Evolutionary conservation across 148 eudicot genomes (phyloP).

Genomic region (Rhododendron simsii): DNA sequence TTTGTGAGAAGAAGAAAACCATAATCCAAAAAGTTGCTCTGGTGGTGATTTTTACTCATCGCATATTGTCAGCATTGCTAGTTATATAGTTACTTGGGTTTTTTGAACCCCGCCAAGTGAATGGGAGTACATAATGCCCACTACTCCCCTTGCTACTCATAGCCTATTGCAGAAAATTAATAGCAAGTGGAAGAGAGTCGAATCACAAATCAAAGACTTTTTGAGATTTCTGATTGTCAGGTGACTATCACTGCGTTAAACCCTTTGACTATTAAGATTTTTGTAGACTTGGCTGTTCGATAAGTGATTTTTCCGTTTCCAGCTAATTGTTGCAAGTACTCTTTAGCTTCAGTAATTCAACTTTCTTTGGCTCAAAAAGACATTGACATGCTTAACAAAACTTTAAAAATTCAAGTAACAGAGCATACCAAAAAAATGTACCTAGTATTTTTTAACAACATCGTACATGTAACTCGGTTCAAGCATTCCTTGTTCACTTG

Average conservation of each 20-base stretch:
- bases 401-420: neutral
- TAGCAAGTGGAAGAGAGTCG: no score
- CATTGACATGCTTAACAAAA: neutral
- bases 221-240: neutral
- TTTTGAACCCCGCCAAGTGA: no score
- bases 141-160: no score
- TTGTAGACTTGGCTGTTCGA: no score
- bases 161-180: no score
- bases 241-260: neutral
- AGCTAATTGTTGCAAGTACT: no score
- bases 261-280: no score
- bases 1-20: neutral
- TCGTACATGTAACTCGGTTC: neutral
- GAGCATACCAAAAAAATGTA: neutral
- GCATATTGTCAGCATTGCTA: no score
- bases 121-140: no score
- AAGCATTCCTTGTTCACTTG: neutral
- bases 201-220: no score
- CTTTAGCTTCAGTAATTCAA: neutral
- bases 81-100: no score
- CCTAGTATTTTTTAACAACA: neutral
- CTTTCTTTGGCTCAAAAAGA: neutral
- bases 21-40: neutral
- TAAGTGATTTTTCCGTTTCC: no score
- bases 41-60: neutral